Evolutionary conservation across 192 early-diverging fungal species (phyloP), one percentile per base, ranked within the genome.

Genomic region (Physocladia obscura): DNA sequence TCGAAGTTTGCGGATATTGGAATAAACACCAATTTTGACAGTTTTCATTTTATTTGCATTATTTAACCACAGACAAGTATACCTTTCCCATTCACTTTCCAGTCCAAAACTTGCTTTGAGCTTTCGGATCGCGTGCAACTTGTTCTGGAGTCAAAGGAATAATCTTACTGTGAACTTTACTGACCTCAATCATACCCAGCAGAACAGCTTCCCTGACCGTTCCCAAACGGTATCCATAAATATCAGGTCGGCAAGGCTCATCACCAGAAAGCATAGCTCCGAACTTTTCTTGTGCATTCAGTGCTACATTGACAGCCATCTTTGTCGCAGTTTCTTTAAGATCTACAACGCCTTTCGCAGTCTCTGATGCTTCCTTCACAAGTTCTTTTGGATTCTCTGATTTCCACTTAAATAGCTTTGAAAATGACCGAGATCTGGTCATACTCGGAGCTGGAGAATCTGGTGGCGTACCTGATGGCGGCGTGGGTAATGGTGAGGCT

Each of bases 181-280:
- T 8, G 8, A 5, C 39, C 27, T 62, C 38, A 3, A 47, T 19
- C 61, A 62, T 48, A 15, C 44, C 44, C 61, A 62, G 48, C 19
- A 48, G 15, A 13, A 37, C 21, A 15, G 61, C 61, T 27, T 62
- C 61, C 8, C 61, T 13, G 6, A 27, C 27, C 6, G 61, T 62
- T 29, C 61, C 61, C 19, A 62, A 48, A 62, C 61, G 61, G 61
- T 62, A 62, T 24, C 61, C 61, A 62, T 62, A 62, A 8, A 62
- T 48, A 5, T 62, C 61, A 2, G 61, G 61, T 11, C 61, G 35
- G 48, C 61, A 48, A 24, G 22, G 6, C n/a, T 62, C 61, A 13
- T 62, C 61, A 19, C 17, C 36, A 24, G 38, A 17, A 47, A 62
- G 8, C 13, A 39, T 15, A 47, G n/a, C 21, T 27, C 40, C 61